Evolutionary conservation across 345 rosid genomes (phyloP).

Genomic region (Populus alba): DNA sequence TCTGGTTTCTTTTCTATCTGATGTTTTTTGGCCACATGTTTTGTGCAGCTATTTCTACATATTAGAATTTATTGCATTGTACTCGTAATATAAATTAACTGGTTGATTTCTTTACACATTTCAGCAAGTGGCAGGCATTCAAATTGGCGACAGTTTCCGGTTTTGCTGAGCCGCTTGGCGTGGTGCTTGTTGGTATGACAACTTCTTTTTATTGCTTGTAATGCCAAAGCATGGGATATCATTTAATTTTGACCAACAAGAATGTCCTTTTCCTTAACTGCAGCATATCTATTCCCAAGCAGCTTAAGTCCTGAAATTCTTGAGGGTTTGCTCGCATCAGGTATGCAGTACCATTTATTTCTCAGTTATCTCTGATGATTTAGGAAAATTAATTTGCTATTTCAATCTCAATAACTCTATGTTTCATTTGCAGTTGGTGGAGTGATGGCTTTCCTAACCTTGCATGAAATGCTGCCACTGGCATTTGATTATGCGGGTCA

Average conservation of each 20-base stretch:
- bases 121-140: conserved; percentile 99
- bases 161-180: conserved; percentile 96
- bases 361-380: conserved; percentile 1
- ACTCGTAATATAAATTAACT: conserved; percentile 8
- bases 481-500: conserved; percentile 98
- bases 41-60: not conserved
- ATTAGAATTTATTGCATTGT: not conserved
- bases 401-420: not conserved
- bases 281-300: conserved; percentile 96
- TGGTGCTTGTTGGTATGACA: conserved; percentile 77
- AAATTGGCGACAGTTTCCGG: conserved; percentile 95
- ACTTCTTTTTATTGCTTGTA: not conserved
- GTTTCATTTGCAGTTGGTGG: conserved; percentile 75
- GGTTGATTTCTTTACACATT: conserved; percentile 19
- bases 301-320: conserved; percentile 90
- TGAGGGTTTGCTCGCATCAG: conserved; percentile 90
- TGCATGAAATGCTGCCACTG: conserved; percentile 97
- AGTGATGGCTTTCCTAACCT: conserved; percentile 95
- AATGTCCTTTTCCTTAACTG: conserved; percentile 17
- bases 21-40: not conserved
- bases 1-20: not conserved
- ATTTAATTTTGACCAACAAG: not conserved
- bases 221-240: not conserved
- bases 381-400: not conserved
- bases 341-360: conserved; percentile 31